A percentile compares a stretch with the other conserved stretches of the same genome.
phyloP scores from a whole-genome alignment of 2,329 filamentous ascomycete species.

The Knoxdaviesia proteae region DNA sequence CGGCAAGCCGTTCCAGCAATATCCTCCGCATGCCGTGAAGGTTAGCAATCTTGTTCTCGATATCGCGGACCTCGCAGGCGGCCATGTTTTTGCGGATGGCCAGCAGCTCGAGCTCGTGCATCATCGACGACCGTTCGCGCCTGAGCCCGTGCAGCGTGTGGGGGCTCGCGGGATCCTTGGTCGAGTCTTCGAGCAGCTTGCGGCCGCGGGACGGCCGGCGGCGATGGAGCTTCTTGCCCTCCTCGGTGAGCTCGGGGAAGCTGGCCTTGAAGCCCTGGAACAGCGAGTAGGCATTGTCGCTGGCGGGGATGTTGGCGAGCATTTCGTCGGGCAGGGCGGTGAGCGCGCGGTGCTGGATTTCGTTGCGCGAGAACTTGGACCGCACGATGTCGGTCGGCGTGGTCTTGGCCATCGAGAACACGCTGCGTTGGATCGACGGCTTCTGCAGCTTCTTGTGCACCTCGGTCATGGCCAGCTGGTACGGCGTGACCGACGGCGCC shows the following conservation, averaged over 20 bases:
- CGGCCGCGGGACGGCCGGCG: constrained; percentile 48
- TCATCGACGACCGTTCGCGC: constrained; percentile 59
- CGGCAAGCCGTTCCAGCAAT: constrained; percentile 68
- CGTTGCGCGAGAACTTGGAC: constrained; percentile 68
- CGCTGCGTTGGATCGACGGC: constrained; percentile 65
- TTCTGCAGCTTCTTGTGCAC: constrained; percentile 76
- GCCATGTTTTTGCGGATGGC: constrained; percentile 93
- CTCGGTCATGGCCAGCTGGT: constrained; percentile 71
- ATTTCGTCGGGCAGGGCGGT: constrained; percentile 80
- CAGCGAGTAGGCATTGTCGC: constrained; percentile 69
- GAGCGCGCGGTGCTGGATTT: constrained; percentile 86
- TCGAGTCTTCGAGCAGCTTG: constrained; percentile 50
- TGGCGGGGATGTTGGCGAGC: constrained; percentile 58
- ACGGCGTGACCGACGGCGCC: constrained; percentile 29
- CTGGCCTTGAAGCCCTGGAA: constrained; percentile 94
- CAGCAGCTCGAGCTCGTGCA: constrained; percentile 79
- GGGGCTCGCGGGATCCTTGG: constrained; percentile 28
- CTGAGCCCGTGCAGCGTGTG: constrained; percentile 54
- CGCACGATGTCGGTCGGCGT: constrained; percentile 88
- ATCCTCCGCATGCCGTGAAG: constrained; percentile 83
- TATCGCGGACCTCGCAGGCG: constrained; percentile 84
- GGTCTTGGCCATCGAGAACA: constrained; percentile 79
- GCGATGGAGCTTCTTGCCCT: constrained; percentile 49
- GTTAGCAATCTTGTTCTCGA: constrained; percentile 92
- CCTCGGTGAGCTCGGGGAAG: constrained; percentile 50